Evolutionary conservation across 2,329 filamentous ascomycete genomes (phyloP), one percentile per base, ranked within the genome.

Genomic region (Colletotrichum musicola): DNA sequence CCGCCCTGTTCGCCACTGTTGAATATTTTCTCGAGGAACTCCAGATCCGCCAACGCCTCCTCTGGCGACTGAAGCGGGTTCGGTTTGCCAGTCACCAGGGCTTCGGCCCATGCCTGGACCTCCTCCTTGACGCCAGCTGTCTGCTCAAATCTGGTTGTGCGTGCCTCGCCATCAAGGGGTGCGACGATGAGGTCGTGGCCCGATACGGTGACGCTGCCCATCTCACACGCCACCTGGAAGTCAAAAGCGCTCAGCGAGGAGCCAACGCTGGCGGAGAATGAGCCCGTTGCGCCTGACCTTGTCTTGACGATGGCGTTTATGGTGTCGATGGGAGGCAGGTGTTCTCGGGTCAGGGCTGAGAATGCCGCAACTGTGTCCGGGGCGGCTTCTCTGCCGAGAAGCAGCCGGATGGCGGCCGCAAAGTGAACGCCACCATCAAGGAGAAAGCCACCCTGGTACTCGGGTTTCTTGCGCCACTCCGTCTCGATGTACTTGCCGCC

Each of bases 401-500:
- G 75, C 38, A 87, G 77, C 16, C 92, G 83, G 57, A 90, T 83
- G 0, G 81, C 89, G 7, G 92, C 92, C 6, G 90, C 82, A 69
- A 88, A 90, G 77, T 95, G 93, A 27, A 95, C 91, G 50, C 93
- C 92, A 14, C 88, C 91, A 74, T 95, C 92, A 2, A 95, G 86
- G 62, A 94, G 77, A 76, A 94, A 94, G 0, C 93, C 92, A 62
- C 92, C 93, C 78, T 94, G 92, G 75, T 93, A 88, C 60, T 86
- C 83, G 1, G 92, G 92, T 63, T 81, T 85, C 77, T 90, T 91
- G 62, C 93, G 88, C 93, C 92, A 69, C n/a, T 62, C 56, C 20
- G 67, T 69, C 67, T 69, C 67, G 13, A 69, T 69, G 63, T 69
- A 69, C 46, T 69, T 68, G 20, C 67, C 67, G 38, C 67, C 67